phyloP scores from a whole-genome alignment of 805 yeast species.

The Hanseniaspora thailandica region DNA sequence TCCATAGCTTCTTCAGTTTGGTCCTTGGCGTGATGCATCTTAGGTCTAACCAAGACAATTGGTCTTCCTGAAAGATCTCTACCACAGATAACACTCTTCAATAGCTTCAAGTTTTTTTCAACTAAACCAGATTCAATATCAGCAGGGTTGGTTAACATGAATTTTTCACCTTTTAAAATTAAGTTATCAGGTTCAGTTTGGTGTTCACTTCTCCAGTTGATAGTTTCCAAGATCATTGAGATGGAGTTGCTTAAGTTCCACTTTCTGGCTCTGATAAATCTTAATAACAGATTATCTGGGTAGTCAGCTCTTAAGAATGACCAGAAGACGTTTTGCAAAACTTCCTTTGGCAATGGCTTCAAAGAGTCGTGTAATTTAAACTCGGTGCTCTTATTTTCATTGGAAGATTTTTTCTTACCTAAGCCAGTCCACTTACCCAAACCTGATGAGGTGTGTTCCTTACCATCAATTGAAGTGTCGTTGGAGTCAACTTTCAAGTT shows the following conservation, averaged over 20 bases:
- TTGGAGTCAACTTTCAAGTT: conserved; percentile 18
- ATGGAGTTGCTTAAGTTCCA: conserved; percentile 62
- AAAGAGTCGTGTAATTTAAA: conserved; percentile 38
- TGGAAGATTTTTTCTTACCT: conserved; percentile 12
- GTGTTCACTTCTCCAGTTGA: conserved; percentile 61
- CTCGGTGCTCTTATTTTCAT: conserved; percentile 28
- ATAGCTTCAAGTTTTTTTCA: conserved; percentile 35
- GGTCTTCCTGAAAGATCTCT: conserved; percentile 65
- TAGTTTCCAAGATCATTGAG: conserved; percentile 58
- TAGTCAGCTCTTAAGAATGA: conserved; percentile 58
- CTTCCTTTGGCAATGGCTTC: conserved; percentile 41
- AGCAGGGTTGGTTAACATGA: conserved; percentile 33
- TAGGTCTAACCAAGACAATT: conserved; percentile 67
- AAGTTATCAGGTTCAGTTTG: conserved; percentile 45
- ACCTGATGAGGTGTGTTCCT: conserved; percentile 12
- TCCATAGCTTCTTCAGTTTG: conserved; percentile 64
- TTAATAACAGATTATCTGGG: conserved; percentile 64
- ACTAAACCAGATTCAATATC: conserved; percentile 32
- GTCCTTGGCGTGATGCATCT: conserved; percentile 56
- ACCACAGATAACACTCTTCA: conserved; percentile 68
- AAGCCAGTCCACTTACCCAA: conserved; percentile 6
- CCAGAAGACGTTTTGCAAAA: conserved; percentile 45
- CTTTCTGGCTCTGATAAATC: conserved; percentile 79
- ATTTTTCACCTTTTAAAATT: conserved; percentile 61
- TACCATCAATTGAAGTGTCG: background rate